These are phyloP conservation scores for Leccinum variicolor DNA, from an alignment of 768 basidiomycete genomes.

Conservation along the genomic window DNA sequence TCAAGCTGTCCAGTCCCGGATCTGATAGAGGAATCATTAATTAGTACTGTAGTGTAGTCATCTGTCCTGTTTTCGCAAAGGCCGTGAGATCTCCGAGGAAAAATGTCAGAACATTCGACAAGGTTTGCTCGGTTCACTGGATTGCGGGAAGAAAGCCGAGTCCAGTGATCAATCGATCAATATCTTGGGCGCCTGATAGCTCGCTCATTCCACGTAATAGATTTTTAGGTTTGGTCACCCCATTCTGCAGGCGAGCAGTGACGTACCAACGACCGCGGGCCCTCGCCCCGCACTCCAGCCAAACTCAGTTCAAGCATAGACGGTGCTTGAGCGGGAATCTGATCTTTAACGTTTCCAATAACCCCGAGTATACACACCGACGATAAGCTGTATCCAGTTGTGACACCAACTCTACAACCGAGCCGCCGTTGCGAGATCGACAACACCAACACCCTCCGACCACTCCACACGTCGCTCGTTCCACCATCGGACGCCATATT, in stretches of 20 bases:
- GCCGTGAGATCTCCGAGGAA: background rate
- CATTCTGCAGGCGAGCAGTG: background rate
- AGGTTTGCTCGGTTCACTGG: background rate
- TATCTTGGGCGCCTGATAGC: background rate
- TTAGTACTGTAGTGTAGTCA: too few species aligned
- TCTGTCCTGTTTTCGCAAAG: background rate
- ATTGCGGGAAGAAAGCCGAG: background rate
- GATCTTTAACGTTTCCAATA: too few species aligned
- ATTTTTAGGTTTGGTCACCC: background rate
- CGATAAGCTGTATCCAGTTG: too few species aligned
- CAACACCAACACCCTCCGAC: conserved; percentile 4
- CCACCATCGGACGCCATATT: conserved; percentile 72
- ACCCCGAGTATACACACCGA: too few species aligned
- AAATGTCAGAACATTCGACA: background rate
- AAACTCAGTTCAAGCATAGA: too few species aligned
- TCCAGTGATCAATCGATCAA: too few species aligned
- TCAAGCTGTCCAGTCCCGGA: background rate
- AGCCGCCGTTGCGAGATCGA: background rate
- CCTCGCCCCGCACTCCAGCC: too few species aligned
- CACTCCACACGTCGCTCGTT: conserved; percentile 39
- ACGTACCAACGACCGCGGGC: background rate
- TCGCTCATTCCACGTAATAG: too few species aligned
- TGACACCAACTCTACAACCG: conserved; percentile 9
- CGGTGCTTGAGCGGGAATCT: too few species aligned
- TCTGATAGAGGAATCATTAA: too few species aligned